Conservation (phyloP, 2,329 filamentous ascomycete genomes). For the Cladosporium sp. region DNA sequence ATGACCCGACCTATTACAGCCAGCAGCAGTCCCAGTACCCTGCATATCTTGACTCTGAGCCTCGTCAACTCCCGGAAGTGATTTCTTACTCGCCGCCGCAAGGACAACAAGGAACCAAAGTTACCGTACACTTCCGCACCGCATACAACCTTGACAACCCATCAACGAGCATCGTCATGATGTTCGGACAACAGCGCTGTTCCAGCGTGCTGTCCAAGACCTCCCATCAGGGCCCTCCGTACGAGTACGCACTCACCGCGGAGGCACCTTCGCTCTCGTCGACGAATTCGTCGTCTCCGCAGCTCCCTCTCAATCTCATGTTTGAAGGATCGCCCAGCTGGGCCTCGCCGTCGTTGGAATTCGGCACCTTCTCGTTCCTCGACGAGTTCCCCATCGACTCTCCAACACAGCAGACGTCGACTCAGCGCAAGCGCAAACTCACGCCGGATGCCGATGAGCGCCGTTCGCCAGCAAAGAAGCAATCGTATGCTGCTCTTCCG, state of each 20-base stretch:
- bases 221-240: slow-evolving; percentile 57
- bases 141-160: slow-evolving; percentile 70
- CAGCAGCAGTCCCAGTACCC: slow-evolving; percentile 65
- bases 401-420: slow-evolving; percentile 30
- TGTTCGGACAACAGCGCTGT: slow-evolving; percentile 78
- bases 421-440: slow-evolving; percentile 57
- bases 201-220: slow-evolving; percentile 65
- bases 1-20: slow-evolving; percentile 52
- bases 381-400: slow-evolving; percentile 32
- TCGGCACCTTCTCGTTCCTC: slow-evolving; percentile 63
- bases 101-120: slow-evolving; percentile 69
- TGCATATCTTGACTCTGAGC: slow-evolving; percentile 65
- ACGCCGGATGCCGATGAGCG: slow-evolving; percentile 53
- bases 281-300: slow-evolving; percentile 58
- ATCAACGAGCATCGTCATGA: slow-evolving; percentile 57
- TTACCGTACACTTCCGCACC: slow-evolving; percentile 73
- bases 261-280: slow-evolving; percentile 68
- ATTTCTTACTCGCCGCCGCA: slow-evolving; percentile 69
- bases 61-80: slow-evolving; percentile 64
- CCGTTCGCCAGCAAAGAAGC: slow-evolving; percentile 50
- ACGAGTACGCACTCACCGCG: slow-evolving; percentile 70
- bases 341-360: slow-evolving; percentile 51
- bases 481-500: slow-evolving; percentile 40
- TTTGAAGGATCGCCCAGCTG: slow-evolving; percentile 48
- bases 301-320: slow-evolving; percentile 61